Conservation (phyloP, 306 rosid genomes). For the Prunus mume region DNA sequence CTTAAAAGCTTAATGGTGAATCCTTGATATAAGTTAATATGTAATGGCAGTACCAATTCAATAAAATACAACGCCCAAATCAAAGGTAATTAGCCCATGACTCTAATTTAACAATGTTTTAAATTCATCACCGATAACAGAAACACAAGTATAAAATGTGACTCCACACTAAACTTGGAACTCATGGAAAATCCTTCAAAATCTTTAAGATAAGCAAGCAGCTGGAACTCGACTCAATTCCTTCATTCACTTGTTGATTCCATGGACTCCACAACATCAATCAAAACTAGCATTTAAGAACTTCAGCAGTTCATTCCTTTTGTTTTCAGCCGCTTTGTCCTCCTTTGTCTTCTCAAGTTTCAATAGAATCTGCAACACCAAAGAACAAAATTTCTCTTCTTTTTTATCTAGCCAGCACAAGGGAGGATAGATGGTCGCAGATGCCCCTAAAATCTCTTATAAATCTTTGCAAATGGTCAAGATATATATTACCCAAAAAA, state of each 20-base stretch:
- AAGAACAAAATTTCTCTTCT: background rate
- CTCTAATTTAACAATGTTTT: conserved; percentile 6
- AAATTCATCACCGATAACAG: background rate
- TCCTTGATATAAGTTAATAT: conserved; percentile 1
- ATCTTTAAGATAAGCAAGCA: conserved; percentile 11
- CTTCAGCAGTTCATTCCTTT: conserved; percentile 85
- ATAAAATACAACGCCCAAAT: conserved; percentile 18
- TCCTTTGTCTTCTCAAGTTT: conserved; percentile 94
- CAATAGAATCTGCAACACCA: conserved; percentile 61
- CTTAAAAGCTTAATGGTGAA: background rate
- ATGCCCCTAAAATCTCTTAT: background rate
- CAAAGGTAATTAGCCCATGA: background rate
- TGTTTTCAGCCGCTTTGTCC: conserved; percentile 85
- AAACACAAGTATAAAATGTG: background rate
- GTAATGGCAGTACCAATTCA: conserved; percentile 13
- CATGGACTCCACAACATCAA: conserved; percentile 33
- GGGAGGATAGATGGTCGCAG: background rate
- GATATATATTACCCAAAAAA: background rate
- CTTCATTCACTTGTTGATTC: conserved; percentile 18
- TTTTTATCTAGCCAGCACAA: background rate
- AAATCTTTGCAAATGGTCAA: background rate
- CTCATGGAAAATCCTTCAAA: background rate
- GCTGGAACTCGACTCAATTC: conserved; percentile 12
- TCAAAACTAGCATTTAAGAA: conserved; percentile 97
- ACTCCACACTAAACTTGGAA: conserved; percentile 6